Percentiles rank a stretch among this genome's conserved stretches.
phyloP scores from a whole-genome alignment of 768 basidiomycete species.

The Tulasnella calospora region DNA sequence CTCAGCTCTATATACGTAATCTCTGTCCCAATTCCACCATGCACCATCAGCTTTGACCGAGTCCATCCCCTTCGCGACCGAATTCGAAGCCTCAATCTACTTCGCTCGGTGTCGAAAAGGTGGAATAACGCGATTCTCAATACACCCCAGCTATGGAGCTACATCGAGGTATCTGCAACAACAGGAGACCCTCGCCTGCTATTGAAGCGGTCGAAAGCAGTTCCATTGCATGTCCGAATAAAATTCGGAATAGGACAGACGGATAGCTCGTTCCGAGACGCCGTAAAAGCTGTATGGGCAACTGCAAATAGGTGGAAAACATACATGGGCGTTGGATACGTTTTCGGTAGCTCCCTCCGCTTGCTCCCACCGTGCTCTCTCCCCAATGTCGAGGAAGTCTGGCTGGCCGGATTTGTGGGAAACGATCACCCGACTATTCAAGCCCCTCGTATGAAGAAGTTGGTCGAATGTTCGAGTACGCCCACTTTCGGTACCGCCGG shows the following conservation, averaged over 20 bases:
- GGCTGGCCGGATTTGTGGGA: background rate
- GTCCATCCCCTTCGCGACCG: background rate
- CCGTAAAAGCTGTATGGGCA: background rate
- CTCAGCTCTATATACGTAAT: background rate
- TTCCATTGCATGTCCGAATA: background rate
- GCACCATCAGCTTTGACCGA: background rate
- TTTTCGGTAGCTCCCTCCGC: background rate
- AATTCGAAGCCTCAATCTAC: background rate
- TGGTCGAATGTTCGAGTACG: background rate
- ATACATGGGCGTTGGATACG: background rate
- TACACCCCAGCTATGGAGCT: background rate
- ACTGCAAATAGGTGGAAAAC: background rate
- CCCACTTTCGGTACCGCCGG: background rate
- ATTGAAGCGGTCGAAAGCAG: background rate
- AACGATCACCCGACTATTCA: background rate
- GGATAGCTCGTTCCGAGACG: background rate
- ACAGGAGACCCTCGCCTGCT: background rate
- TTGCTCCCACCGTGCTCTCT: background rate
- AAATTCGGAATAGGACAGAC: background rate
- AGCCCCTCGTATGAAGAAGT: background rate
- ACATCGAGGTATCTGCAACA: background rate
- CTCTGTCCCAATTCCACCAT: background rate
- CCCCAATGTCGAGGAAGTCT: background rate
- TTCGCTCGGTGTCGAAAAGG: background rate
- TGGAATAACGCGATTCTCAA: background rate